Base-by-base conservation (phyloP, 2,329 filamentous ascomycete species). In the Penicillium sp. region DNA sequence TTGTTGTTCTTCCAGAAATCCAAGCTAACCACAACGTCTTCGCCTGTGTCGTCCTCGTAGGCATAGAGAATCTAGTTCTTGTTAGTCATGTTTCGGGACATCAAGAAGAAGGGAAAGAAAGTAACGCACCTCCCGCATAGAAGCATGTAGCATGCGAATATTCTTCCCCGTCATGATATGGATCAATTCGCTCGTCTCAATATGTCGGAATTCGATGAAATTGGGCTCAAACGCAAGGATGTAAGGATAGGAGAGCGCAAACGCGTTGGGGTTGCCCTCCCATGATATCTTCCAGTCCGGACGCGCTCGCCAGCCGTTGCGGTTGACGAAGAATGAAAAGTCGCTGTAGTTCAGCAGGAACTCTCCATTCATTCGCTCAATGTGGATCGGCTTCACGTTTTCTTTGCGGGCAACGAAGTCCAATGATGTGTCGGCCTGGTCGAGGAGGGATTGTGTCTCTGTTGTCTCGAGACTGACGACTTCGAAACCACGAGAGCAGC, bases 311-410 rank as follows among this genome's bases (percentile, higher is more conserved):
- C 95, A 99, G 44, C 95, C 95, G 76, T 99, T 98, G 71, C 95
- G 88, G 79, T 99, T 98, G 75, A 99, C 95, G 73, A 98, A 99
- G 86, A 99, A 99, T 13, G 92, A 97, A 79, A 97, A 99, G 76
- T 99, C 95, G 5, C 92, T 95, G 81, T 99, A 99, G 79, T 97
- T 98, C 66, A 99, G 88, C 69, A 99, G 79, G 83, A 99, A 99
- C 75, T 99, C 95, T 76, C 94, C 93, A 69, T 96, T 96, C 75
- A 98, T 89, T 50, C 95, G 91, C 78, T 99, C 96, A 69, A 99
- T 98, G 73, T 98, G 94, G 67, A 99, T 96, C 3, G 95, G 94
- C 76, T 91, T 93, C 71, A 95, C 92, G 71, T 92, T 92, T 78
- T 98, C 94, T 76, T 95, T 95, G 62, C 93, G 88, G 23, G 93